Conservation (phyloP, 768 basidiomycete species). For the Dentipellis sp. region DNA sequence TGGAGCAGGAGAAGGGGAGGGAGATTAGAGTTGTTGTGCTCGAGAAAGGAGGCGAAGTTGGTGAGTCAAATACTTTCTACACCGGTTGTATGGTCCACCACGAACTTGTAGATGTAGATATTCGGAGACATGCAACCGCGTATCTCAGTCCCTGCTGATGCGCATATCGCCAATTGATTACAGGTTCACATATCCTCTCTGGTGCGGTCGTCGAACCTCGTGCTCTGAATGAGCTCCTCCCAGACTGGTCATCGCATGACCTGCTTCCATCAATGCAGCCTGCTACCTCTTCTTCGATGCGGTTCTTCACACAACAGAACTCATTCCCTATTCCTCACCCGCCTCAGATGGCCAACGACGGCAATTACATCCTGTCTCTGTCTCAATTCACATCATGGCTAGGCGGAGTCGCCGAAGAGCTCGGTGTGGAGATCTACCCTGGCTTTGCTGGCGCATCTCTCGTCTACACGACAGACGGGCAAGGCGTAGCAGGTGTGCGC, state of each 20-base stretch:
- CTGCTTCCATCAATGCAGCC: conserved; percentile 77
- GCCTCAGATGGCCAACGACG: conserved; percentile 91
- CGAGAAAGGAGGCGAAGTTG: conserved; percentile 91
- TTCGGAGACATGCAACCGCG: neutral
- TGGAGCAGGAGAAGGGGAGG: conserved; percentile 68
- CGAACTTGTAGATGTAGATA: neutral
- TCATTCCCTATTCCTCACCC: conserved; percentile 88
- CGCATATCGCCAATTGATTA: neutral
- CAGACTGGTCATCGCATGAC: conserved; percentile 60
- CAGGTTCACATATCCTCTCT: conserved; percentile 91
- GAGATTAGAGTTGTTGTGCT: conserved; percentile 89
- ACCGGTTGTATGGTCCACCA: neutral
- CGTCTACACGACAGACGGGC: conserved; percentile 56
- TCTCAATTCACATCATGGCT: conserved; percentile 89
- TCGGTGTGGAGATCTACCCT: conserved; percentile 93
- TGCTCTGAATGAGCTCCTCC: conserved; percentile 85
- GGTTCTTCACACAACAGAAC: conserved; percentile 61
- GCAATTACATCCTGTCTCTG: conserved; percentile 89
- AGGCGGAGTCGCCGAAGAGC: conserved; percentile 70
- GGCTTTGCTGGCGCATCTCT: conserved; percentile 91
- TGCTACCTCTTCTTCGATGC: conserved; percentile 76
- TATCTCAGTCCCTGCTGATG: neutral
- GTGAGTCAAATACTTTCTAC: conserved; percentile 33
- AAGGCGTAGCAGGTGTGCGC: conserved; percentile 63
- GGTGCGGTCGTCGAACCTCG: conserved; percentile 93